Evolutionary conservation across 2,329 filamentous ascomycete species (phyloP).

Genomic region (Thermothelomyces thermophilus): DNA sequence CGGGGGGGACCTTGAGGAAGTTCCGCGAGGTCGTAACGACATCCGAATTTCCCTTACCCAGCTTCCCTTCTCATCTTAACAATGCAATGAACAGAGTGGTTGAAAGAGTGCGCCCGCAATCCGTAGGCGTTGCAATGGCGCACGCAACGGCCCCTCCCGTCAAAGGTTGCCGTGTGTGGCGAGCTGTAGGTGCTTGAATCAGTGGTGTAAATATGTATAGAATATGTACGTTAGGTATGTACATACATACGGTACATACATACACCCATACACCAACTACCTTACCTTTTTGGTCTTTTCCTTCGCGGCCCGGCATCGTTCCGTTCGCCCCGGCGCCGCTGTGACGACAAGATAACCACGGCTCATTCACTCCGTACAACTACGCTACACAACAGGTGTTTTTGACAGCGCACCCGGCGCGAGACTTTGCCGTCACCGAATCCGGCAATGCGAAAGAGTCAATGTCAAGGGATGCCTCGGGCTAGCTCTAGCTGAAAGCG

Average conservation of each 20-base stretch:
- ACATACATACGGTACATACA: no score
- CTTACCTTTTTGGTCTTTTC: slow-evolving; percentile 8
- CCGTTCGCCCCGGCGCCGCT: slow-evolving; percentile 17
- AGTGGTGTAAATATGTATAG: no score
- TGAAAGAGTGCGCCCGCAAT: slow-evolving; percentile 14
- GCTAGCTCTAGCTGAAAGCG: slow-evolving; percentile 1
- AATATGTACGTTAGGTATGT: no score
- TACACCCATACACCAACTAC: no score
- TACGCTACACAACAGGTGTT: no score
- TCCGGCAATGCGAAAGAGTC: not conserved
- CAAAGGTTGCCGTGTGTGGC: slow-evolving; percentile 15
- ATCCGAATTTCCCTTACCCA: not conserved
- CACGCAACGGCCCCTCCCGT: slow-evolving; percentile 24
- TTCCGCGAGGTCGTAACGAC: slow-evolving; percentile 7
- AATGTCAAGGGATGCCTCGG: not conserved
- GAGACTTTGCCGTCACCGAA: no score
- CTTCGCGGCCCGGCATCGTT: slow-evolving; percentile 6
- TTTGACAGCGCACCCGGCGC: no score
- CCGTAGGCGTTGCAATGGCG: slow-evolving; percentile 17
- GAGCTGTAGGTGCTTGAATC: slow-evolving; percentile 1
- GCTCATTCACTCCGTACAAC: no score
- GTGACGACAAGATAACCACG: not conserved
- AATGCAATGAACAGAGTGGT: not conserved
- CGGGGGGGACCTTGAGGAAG: slow-evolving; percentile 7
- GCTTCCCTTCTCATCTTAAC: not conserved